Evolutionary conservation across 2,329 filamentous ascomycete genomes (phyloP), one percentile per base, ranked within the genome.

Genomic region (Lanzia echinophila): DNA sequence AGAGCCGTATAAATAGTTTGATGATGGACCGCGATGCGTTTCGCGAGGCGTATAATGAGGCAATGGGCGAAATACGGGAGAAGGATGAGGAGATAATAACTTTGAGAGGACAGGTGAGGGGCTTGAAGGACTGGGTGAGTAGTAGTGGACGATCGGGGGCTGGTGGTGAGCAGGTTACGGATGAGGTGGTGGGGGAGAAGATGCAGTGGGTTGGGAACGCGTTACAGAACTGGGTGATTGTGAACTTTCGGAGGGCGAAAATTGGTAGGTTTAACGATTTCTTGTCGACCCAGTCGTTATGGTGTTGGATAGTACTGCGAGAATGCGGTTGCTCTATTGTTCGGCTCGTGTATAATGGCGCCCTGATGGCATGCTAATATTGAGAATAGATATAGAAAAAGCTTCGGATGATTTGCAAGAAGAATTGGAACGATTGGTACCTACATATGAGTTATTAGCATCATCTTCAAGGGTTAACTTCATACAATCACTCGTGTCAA

Each of bases 181-280:
- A 90, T 63, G 82, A 86, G 67, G 80, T 82, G 11, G 79, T 89
- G 64, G 78, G 74, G 2, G 80, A 86, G 48, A 74, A 76, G 10
- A 80, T 87, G 73, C 73, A 76, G 47, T 75, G 78, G 54, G 67
- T 89, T 45, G 79, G 80, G 19, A 85, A 88, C 62, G 79, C 84
- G 22, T 69, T 88, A 61, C 84, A 88, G 70, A 88, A 89, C 62
- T 90, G 86, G 86, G 79, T 85, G 3, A 82, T 89, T 61, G 78
- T 79, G 24, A 80, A 86, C 65, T 89, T 86, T 60, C 76, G 86
- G 49, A 79, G 79, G 58, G 75, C 78, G 12, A 86, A 78, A 69
- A 69, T 86, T 49, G 63, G 69, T 69, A 67, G 31, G 61, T 60
- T 54, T 50, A 13, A 28, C 44, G 32, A 32, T 33, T 43, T 36